These are phyloP conservation scores for Candida oleophila DNA, from an alignment of 805 yeast genomes.

Conservation along the genomic window DNA sequence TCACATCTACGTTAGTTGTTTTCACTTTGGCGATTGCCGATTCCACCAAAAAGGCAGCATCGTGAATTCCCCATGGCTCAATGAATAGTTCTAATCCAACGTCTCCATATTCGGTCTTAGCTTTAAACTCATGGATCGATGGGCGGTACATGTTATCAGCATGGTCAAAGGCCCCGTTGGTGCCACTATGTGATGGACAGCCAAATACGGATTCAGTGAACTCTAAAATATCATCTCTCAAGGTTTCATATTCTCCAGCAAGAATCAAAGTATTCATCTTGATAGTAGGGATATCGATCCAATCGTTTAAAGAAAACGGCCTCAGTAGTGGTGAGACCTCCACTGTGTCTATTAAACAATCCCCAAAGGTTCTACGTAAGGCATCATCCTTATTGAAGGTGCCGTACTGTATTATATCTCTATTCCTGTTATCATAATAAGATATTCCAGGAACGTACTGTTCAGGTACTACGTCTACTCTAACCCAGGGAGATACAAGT, in stretches of 20 bases:
- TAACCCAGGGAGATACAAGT: slow-evolving; percentile 41
- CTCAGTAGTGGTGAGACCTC: slow-evolving; percentile 24
- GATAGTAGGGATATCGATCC: slow-evolving; percentile 33
- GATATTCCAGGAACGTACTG: slow-evolving; percentile 31
- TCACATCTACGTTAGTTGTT: neutral
- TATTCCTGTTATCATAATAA: slow-evolving; percentile 24
- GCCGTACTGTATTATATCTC: slow-evolving; percentile 20
- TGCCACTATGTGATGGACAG: slow-evolving; percentile 17
- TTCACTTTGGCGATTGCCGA: neutral
- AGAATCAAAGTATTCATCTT: slow-evolving; percentile 27
- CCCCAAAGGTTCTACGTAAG: slow-evolving; percentile 13
- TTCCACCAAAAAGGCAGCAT: slow-evolving; percentile 27
- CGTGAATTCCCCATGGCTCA: slow-evolving; percentile 42
- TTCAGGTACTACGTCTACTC: slow-evolving; percentile 19
- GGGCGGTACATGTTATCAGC: slow-evolving; percentile 13
- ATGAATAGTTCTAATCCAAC: slow-evolving; percentile 22
- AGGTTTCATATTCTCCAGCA: slow-evolving; percentile 42
- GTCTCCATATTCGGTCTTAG: slow-evolving; percentile 10
- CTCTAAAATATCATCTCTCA: slow-evolving; percentile 37
- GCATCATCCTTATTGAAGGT: slow-evolving; percentile 7
- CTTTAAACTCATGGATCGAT: slow-evolving; percentile 20
- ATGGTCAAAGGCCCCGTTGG: neutral
- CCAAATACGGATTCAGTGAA: slow-evolving; percentile 21
- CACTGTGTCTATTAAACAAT: slow-evolving; percentile 9
- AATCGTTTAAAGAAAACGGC: slow-evolving; percentile 25